Percentiles rank a stretch among this genome's conserved stretches.
Conservation (phyloP, 345 rosid genomes). For the Arabidopsis thaliana region DNA sequence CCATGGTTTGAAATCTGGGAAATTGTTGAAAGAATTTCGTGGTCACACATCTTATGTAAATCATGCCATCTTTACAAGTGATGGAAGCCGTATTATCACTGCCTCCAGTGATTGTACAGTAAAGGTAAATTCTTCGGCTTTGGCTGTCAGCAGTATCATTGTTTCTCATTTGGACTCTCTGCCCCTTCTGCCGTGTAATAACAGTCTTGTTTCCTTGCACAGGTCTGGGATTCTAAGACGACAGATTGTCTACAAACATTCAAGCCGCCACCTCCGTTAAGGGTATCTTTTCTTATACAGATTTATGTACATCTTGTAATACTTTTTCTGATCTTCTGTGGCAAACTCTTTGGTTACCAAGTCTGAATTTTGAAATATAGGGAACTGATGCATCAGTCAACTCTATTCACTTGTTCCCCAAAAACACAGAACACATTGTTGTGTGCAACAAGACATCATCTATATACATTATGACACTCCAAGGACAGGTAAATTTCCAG, state of each 20-base stretch:
- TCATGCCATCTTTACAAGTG: slow-evolving; percentile 90
- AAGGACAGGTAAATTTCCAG: slow-evolving; percentile 78
- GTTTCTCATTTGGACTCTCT: slow-evolving; percentile 13
- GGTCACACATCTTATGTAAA: slow-evolving; percentile 81
- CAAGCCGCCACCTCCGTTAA: slow-evolving; percentile 90
- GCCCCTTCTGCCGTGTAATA: slow-evolving; percentile 22
- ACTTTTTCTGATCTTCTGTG: slow-evolving; percentile 12
- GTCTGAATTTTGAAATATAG: slow-evolving; percentile 47
- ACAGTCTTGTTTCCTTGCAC: slow-evolving; percentile 28
- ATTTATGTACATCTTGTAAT: slow-evolving; percentile 28
- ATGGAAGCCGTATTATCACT: slow-evolving; percentile 86
- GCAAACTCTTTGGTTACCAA: slow-evolving; percentile 34
- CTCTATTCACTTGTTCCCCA: slow-evolving; percentile 90
- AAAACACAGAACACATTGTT: slow-evolving; percentile 82
- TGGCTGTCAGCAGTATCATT: not conserved
- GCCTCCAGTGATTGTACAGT: slow-evolving; percentile 87
- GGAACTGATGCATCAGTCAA: slow-evolving; percentile 99
- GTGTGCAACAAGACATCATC: slow-evolving; percentile 96
- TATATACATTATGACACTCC: slow-evolving; percentile 92
- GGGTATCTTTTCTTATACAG: slow-evolving; percentile 56
- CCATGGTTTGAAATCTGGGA: slow-evolving; percentile 97
- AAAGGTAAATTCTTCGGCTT: slow-evolving; percentile 44
- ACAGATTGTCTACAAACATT: slow-evolving; percentile 94
- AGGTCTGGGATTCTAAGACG: slow-evolving; percentile 98
- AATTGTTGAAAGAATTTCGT: slow-evolving; percentile 91